Percentiles rank a stretch among this genome's conserved stretches.
Evolutionary conservation across 2,329 filamentous ascomycete species (phyloP).

Genomic region (Claviceps pusilla): DNA sequence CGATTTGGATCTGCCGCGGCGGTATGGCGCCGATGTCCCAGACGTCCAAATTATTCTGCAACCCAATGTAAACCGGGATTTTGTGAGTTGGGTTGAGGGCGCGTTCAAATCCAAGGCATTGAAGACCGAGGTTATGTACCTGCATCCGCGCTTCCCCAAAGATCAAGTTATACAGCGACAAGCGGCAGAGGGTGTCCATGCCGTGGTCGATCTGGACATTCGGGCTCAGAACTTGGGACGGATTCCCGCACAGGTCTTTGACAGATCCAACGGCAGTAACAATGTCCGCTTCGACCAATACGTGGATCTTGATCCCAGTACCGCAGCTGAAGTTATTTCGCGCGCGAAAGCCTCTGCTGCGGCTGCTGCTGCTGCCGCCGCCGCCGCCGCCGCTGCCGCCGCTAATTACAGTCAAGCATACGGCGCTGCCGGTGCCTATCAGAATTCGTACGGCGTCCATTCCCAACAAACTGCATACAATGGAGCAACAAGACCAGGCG

Average conservation of each 20-base stretch:
- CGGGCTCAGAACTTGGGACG: conserved; percentile 54
- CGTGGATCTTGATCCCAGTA: conserved; percentile 59
- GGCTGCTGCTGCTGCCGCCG: conserved; percentile 9
- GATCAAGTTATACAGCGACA: conserved; percentile 70
- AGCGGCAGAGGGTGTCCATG: conserved; percentile 76
- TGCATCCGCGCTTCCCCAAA: conserved; percentile 62
- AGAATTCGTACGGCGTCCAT: conserved; percentile 19
- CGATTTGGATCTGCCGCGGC: conserved; percentile 56
- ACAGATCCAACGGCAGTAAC: conserved; percentile 56
- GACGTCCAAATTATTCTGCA: conserved; percentile 80
- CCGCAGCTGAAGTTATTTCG: conserved; percentile 67
- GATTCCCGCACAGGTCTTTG: conserved; percentile 73
- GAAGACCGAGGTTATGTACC: conserved; percentile 62
- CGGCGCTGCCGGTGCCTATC: conserved; percentile 12
- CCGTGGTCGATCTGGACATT: conserved; percentile 62
- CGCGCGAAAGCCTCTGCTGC: conserved; percentile 43
- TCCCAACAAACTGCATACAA: conserved; percentile 13
- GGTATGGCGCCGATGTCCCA: conserved; percentile 61
- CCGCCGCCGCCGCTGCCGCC: conserved; percentile 6
- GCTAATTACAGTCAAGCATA: conserved; percentile 19
- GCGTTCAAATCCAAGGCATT: conserved; percentile 59
- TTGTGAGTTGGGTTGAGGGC: conserved; percentile 68
- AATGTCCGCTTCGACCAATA: conserved; percentile 83
- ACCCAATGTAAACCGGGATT: conserved; percentile 62
- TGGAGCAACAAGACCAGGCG: conserved; percentile 12